A percentile compares a stretch with the other conserved stretches of the same genome.
Evolutionary conservation across 2,329 filamentous ascomycete species (phyloP).

Genomic region (Zalaria sp.): DNA sequence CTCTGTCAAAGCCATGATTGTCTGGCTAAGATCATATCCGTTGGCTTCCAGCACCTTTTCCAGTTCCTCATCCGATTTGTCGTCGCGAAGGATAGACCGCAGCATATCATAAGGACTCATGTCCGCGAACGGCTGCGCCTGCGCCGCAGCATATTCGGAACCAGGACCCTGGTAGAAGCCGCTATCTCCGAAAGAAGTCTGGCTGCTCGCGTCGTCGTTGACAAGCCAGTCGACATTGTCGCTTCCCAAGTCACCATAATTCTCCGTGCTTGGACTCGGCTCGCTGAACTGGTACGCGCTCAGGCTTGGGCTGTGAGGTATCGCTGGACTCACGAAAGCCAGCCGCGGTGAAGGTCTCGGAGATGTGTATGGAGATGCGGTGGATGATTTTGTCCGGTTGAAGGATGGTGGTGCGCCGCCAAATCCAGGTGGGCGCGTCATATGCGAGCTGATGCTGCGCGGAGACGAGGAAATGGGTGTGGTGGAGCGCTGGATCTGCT

Average conservation of each 20-base stretch:
- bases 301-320: constrained; percentile 84
- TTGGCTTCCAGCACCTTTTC: constrained; percentile 79
- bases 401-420: constrained; percentile 59
- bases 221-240: constrained; percentile 97
- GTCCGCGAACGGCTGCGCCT: constrained; percentile 55
- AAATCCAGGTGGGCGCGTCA: constrained; percentile 73
- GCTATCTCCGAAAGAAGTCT: constrained; percentile 62
- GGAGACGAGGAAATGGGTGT: constrained; percentile 77
- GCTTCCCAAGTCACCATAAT: constrained; percentile 79
- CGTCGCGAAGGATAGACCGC: constrained; percentile 80
- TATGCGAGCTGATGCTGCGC: constrained; percentile 59
- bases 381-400: constrained; percentile 58
- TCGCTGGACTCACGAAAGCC: constrained; percentile 74
- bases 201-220: constrained; percentile 64
- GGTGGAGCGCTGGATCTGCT: constrained; percentile 57
- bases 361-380: constrained; percentile 82
- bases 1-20: constrained; percentile 80
- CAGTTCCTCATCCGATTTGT: constrained; percentile 85
- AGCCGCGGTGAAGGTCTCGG: constrained; percentile 85
- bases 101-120: constrained; percentile 99
- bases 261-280: constrained; percentile 64
- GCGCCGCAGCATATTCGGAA: constrained; percentile 58
- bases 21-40: constrained; percentile 85
- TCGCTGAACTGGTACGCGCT: constrained; percentile 96
- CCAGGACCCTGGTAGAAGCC: constrained; percentile 46